Evolutionary conservation across 1,139 yeast species (phyloP).

Genomic region (Geotrichum europaeum): DNA sequence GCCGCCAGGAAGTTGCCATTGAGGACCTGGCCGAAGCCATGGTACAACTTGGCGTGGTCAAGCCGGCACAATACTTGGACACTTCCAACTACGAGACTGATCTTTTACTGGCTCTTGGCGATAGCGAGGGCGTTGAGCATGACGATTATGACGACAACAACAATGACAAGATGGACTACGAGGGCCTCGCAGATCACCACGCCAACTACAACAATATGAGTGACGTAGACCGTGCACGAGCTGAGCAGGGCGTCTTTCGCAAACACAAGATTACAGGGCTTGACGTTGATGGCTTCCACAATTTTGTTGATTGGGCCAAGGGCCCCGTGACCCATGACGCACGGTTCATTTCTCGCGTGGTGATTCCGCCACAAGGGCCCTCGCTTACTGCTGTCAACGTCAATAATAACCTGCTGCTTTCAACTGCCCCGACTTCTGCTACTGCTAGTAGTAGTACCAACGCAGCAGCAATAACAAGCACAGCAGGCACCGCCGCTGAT

Average conservation of each 20-base stretch:
- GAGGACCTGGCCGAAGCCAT: conserved; percentile 61
- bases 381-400: conserved; percentile 26
- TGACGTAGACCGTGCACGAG: background rate
- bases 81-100: conserved; percentile 5
- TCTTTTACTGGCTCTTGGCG: background rate
- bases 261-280: conserved; percentile 21
- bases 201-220: background rate
- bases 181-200: background rate
- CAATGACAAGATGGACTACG: background rate
- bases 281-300: conserved; percentile 27
- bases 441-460: conserved; percentile 10
- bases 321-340: conserved; percentile 40
- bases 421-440: conserved; percentile 12
- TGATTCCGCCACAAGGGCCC: conserved; percentile 9
- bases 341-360: conserved; percentile 33
- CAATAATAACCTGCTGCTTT: background rate
- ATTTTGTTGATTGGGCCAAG: conserved; percentile 46
- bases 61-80: conserved; percentile 34
- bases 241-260: conserved; percentile 27
- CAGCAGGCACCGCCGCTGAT: background rate
- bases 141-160: background rate
- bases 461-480: background rate
- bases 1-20: conserved; percentile 41
- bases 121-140: conserved; percentile 2
- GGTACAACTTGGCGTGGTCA: conserved; percentile 48